Evolutionary conservation across 2,329 filamentous ascomycete species (phyloP), one percentile per base, ranked within the genome.

Genomic region (Fusarium veterinarium): DNA sequence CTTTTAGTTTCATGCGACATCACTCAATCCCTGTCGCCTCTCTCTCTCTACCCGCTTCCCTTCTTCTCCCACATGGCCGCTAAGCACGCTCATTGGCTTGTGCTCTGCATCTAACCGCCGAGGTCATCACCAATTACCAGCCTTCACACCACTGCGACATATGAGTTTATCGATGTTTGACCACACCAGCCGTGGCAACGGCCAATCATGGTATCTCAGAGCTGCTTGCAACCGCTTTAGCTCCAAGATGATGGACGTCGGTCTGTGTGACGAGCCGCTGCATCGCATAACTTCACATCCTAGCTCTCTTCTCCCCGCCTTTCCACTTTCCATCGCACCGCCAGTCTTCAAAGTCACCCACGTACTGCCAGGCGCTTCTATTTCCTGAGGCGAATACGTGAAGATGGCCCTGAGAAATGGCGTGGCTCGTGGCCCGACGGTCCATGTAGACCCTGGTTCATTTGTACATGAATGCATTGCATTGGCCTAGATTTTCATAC

Each of bases 21-120:
- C 45, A 58, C 56, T 46, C 17, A n/a, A 70, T 33, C 67, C 67
- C 66, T 73, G 59, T 28, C 45, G 42, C 37, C 53, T 67, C 42
- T 66, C 38, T 66, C 38, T 45, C 38, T 60, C 60, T 73, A 63
- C 66, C 70, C 70, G 55, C 66, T 64, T 49, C 57, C 56, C 61
- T 52, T 60, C 56, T 56, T 64, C 56, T 69, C 56, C 45, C 38
- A 62, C 63, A 65, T 65, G 53, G 62, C 49, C 58, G 78, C 74
- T 62, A 75, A 75, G 75, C 42, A 49, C 52, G 60, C 61, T 79
- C 64, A 83, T 84, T 83, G 82, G 82, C 64, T 67, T 33, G 46
- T 57, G 56, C 55, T 66, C 45, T 61, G 45, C 68, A 75, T 81
- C 76, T 84, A 84, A 79, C 83, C 83, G 83, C 83, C 82, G 79